Conservation (phyloP, 2,329 filamentous ascomycete species). For the Ceratocystis cubensis region DNA sequence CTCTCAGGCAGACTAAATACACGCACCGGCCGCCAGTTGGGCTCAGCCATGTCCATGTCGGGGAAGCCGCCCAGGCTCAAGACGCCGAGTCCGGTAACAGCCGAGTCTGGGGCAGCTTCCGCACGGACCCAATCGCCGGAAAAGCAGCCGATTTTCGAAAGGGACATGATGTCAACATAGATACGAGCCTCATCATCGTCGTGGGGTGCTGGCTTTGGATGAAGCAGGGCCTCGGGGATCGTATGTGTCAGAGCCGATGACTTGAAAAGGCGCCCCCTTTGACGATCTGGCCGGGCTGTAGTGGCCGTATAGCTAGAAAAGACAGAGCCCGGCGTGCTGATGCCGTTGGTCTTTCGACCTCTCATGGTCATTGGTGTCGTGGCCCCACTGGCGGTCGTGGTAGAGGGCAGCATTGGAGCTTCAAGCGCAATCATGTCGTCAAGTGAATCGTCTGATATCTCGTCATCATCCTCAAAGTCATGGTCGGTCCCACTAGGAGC, state of each 20-base stretch:
- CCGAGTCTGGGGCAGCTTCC: conserved; percentile 64
- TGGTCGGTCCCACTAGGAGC: conserved; percentile 56
- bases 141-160: conserved; percentile 88
- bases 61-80: conserved; percentile 55
- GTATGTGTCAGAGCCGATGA: conserved; percentile 59
- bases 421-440: conserved; percentile 89
- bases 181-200: conserved; percentile 85
- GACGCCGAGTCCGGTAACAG: conserved; percentile 49
- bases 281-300: conserved; percentile 61
- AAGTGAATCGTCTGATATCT: conserved; percentile 79
- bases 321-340: conserved; percentile 73
- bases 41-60: conserved; percentile 41
- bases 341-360: conserved; percentile 54
- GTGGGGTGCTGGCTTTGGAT: conserved; percentile 62
- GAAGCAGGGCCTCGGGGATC: conserved; percentile 65
- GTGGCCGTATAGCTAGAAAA: conserved; percentile 79
- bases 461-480: conserved; percentile 63
- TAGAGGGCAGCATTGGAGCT: conserved; percentile 64
- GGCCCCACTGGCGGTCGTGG: conserved; percentile 52
- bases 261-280: conserved; percentile 69
- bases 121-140: conserved; percentile 93
- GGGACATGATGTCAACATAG: conserved; percentile 75
- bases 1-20: conserved; percentile 81
- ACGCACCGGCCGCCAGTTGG: conserved; percentile 68
- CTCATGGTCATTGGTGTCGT: conserved; percentile 72